Base-by-base conservation (phyloP, 2,329 filamentous ascomycete genomes). In the Ceratocystis smalleyi region DNA sequence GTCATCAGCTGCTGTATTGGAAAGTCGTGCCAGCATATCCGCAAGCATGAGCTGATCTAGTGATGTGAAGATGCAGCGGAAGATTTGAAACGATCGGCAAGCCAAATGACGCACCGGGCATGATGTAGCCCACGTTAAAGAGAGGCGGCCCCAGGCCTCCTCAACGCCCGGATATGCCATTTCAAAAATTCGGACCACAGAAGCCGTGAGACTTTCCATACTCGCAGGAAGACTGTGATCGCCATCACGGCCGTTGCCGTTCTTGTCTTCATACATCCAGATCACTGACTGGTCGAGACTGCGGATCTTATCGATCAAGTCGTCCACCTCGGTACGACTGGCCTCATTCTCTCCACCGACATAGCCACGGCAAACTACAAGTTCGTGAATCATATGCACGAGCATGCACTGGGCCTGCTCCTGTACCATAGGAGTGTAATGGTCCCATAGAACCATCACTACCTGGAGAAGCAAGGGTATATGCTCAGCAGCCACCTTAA, bases 351-450 rank as follows among this genome's bases (percentile, higher is more conserved):
- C 24, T 54, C 49, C 49, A 30, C 19, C 7, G 17, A n/a, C 1
- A 51, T 89, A 84, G 64, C 95, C 88, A 55, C 77, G 80, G 0
- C 83, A 84, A 32, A 96, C 91, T 45, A 99, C 90, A 5, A 97
- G 79, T 73, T 97, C 94, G 70, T 99, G 94, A 59, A 99, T 95
- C 19, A 99, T 81, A 76, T 99, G 94, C 1, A 99, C 91, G 17
- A 99, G 82, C 91, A 99, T 96, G 74, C 99, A 94, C 60, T 91
- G 85, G 35, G 95, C 91, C 73, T 99, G 92, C 69, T 97, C 94
- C 73, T 97, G 92, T 1, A 99, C 94, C 10, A 96, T 82, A 2
- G 89, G 85, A 1, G 89, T 96, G 71, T 99, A 96, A 71, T 97
- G 92, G 72, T 99, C 95, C 94, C 94, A 99, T 1, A 97, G 81